Evolutionary conservation across 805 yeast genomes (phyloP).

Genomic region (Grigorovia transvaalensis): DNA sequence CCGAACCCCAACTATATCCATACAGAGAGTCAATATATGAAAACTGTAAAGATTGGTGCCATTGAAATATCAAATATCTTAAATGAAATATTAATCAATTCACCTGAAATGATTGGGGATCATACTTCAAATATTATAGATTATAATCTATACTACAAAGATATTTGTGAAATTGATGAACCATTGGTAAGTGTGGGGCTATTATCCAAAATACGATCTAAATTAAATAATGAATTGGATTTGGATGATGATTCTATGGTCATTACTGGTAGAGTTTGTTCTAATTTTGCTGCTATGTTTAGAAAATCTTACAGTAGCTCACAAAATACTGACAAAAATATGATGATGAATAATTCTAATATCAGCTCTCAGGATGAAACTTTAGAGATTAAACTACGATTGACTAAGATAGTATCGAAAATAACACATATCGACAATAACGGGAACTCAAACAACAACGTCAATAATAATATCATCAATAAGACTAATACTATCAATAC

Average conservation of each 20-base stretch:
- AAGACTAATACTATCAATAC: neutral
- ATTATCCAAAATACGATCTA: slow-evolving; percentile 24
- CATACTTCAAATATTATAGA: slow-evolving; percentile 13
- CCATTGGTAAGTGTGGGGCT: slow-evolving; percentile 29
- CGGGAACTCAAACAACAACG: neutral
- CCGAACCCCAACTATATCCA: slow-evolving; percentile 13
- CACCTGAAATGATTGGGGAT: slow-evolving; percentile 25
- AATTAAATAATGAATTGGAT: slow-evolving; percentile 6
- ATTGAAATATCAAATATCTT: slow-evolving; percentile 18
- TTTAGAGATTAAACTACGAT: slow-evolving; percentile 25
- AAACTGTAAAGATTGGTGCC: slow-evolving; percentile 21
- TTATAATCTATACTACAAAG: slow-evolving; percentile 27
- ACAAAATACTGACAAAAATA: slow-evolving; percentile 9
- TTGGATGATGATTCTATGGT: slow-evolving; percentile 15
- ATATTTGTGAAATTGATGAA: slow-evolving; percentile 27
- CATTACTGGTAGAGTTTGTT: slow-evolving; percentile 28
- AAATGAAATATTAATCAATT: slow-evolving; percentile 23
- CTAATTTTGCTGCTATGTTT: slow-evolving; percentile 27
- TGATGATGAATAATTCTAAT: neutral
- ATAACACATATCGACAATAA: neutral
- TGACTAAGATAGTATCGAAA: slow-evolving; percentile 19
- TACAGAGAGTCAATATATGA: slow-evolving; percentile 1
- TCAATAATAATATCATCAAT: neutral
- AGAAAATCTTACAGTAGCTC: slow-evolving; percentile 19
- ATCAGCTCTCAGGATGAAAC: slow-evolving; percentile 15